Conservation (phyloP, 768 basidiomycete species). For the Thelephora ganbajun region DNA sequence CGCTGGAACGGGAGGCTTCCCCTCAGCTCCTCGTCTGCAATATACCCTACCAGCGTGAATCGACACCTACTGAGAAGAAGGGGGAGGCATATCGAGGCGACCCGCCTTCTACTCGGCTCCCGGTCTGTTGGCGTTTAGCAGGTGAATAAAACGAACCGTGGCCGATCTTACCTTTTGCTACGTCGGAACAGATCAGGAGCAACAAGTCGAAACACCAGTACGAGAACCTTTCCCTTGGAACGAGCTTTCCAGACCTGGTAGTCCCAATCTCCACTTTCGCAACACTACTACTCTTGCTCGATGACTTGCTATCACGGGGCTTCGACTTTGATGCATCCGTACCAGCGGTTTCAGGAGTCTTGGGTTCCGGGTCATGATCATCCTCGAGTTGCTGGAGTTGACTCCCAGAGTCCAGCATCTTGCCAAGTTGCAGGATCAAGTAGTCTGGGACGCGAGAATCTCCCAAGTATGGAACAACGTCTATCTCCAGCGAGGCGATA, state of each 20-base stretch:
- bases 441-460: conserved; percentile 54
- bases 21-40: conserved; percentile 78
- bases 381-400: conserved; percentile 28
- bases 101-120: conserved; percentile 41
- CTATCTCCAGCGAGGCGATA: conserved; percentile 65
- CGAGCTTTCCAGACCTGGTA: conserved; percentile 38
- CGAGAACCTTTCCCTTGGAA: conserved; percentile 74
- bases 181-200: conserved; percentile 65
- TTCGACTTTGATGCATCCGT: not conserved
- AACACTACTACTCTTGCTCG: conserved; percentile 14
- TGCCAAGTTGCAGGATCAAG: conserved; percentile 52
- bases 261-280: conserved; percentile 35
- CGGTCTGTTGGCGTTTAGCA: conserved; percentile 31
- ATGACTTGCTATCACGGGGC: not conserved
- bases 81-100: conserved; percentile 63
- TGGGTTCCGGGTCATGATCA: conserved; percentile 10
- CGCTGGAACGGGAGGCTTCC: conserved; percentile 82
- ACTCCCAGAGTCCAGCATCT: conserved; percentile 62
- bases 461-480: conserved; percentile 68
- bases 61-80: conserved; percentile 68
- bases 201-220: conserved; percentile 89
- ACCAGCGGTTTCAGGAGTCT: not conserved
- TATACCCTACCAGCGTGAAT: conserved; percentile 49
- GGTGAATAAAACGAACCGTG: conserved; percentile 2
- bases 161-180: conserved; percentile 33